These are phyloP conservation scores for Blastobotrys ciferrii DNA, from an alignment of 1,139 yeast genomes.

Conservation along the genomic window DNA sequence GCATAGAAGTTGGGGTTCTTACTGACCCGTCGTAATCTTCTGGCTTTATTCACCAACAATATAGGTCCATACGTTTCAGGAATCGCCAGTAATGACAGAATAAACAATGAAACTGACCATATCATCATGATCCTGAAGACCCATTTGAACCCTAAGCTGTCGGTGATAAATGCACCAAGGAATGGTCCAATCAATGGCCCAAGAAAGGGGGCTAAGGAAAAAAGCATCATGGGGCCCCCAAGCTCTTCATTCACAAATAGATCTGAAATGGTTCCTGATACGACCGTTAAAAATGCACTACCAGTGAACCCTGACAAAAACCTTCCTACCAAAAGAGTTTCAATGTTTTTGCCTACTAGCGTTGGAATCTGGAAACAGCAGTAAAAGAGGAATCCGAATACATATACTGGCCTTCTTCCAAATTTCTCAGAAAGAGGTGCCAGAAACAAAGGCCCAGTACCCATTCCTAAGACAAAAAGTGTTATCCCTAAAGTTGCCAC, in stretches of 20 bases:
- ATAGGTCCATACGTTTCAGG: constrained; percentile 70
- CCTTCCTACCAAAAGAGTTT: constrained; percentile 48
- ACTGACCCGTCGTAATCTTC: constrained; percentile 40
- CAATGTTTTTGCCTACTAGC: constrained; percentile 36
- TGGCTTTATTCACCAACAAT: constrained; percentile 53
- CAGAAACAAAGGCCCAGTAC: constrained; percentile 61
- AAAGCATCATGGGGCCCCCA: constrained; percentile 66
- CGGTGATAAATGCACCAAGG: constrained; percentile 57
- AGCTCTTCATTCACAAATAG: constrained; percentile 12
- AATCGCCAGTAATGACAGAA: constrained; percentile 43
- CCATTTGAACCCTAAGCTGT: constrained; percentile 47
- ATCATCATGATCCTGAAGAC: constrained; percentile 61
- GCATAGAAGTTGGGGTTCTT: constrained; percentile 13
- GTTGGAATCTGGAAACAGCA: constrained; percentile 60
- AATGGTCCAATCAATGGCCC: constrained; percentile 69
- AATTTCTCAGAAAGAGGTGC: constrained; percentile 64
- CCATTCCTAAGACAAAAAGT: constrained; percentile 60
- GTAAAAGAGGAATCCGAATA: constrained; percentile 33
- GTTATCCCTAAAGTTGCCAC: constrained; percentile 53
- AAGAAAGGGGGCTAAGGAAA: constrained; percentile 58
- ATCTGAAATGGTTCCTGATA: constrained; percentile 14
- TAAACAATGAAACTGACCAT: constrained; percentile 57
- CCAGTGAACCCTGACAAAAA: constrained; percentile 63
- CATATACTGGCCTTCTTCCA: constrained; percentile 58
- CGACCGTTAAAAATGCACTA: constrained; percentile 39